Percentiles rank a stretch among this genome's conserved stretches.
phyloP scores from a whole-genome alignment of 2,329 filamentous ascomycete species.

The Colletotrichum spaethianum region DNA sequence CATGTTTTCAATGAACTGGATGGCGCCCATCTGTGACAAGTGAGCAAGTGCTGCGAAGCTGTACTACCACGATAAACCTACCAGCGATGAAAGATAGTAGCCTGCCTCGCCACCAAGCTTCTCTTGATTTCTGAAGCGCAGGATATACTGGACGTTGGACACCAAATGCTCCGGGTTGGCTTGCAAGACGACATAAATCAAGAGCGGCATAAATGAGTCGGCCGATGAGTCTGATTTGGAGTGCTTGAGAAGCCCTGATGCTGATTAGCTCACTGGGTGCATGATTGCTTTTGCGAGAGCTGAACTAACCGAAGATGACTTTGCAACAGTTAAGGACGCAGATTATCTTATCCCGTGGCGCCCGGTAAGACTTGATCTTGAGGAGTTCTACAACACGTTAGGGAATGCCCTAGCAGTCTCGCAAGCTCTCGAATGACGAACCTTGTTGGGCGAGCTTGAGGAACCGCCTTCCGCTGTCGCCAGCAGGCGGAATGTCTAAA shows the following conservation, averaged over 20 bases:
- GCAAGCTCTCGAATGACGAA: slow-evolving; percentile 50
- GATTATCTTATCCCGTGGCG: slow-evolving; percentile 98
- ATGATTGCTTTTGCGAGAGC: not conserved
- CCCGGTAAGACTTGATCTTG: slow-evolving; percentile 97
- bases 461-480: slow-evolving; percentile 90
- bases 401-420: slow-evolving; percentile 37
- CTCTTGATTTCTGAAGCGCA: slow-evolving; percentile 96
- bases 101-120: slow-evolving; percentile 98
- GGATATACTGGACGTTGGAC: slow-evolving; percentile 97
- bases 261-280: slow-evolving; percentile 13
- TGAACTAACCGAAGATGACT: slow-evolving; percentile 88
- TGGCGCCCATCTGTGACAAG: slow-evolving; percentile 78
- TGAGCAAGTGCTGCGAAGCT: slow-evolving; percentile 5
- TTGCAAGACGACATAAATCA: slow-evolving; percentile 96
- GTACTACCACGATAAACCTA: slow-evolving; percentile 55
- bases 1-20: slow-evolving; percentile 97
- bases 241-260: slow-evolving; percentile 85
- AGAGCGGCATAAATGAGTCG: slow-evolving; percentile 93
- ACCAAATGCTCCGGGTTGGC: slow-evolving; percentile 96
- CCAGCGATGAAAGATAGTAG: slow-evolving; percentile 95
- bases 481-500: slow-evolving; percentile 89
- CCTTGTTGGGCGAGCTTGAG: slow-evolving; percentile 90
- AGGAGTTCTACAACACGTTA: slow-evolving; percentile 77
- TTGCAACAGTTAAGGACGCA: slow-evolving; percentile 99
- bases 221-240: slow-evolving; percentile 94